Evolutionary conservation across 768 basidiomycete species (phyloP).

Genomic region (Suillus occidentalis): DNA sequence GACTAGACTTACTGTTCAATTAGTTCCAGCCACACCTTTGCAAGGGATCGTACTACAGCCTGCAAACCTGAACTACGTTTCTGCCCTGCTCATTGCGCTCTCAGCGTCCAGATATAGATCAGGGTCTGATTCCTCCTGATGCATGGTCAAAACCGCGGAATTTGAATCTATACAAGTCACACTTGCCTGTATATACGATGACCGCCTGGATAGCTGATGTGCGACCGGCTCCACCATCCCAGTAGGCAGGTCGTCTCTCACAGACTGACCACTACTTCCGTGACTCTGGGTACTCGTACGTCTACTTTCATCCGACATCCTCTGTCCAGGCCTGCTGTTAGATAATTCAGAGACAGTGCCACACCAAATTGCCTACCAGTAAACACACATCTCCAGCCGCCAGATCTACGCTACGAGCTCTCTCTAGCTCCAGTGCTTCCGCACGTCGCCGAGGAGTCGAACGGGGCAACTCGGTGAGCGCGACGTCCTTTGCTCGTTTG

Average conservation of each 20-base stretch:
- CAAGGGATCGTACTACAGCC: too few relatives aligned
- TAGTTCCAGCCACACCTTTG: background rate
- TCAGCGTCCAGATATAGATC: background rate
- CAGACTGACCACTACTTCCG: conserved; percentile 9
- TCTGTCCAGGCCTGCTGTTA: conserved; percentile 13
- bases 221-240: background rate
- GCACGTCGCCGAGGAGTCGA: background rate
- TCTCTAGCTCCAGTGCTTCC: conserved; percentile 1
- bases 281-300: conserved; percentile 16
- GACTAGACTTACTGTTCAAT: background rate
- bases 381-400: conserved; percentile 11
- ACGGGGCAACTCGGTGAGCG: conserved; percentile 20
- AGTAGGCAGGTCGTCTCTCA: conserved; percentile 1
- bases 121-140: background rate
- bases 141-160: background rate
- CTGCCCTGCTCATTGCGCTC: background rate
- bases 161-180: background rate
- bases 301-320: conserved; percentile 6
- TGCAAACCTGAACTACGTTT: background rate
- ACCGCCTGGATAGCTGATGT: background rate
- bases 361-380: conserved; percentile 14
- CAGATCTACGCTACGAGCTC: background rate
- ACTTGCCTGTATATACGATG: conserved; percentile 3
- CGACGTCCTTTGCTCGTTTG: conserved; percentile 12
- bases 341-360: background rate